A percentile compares a stretch with the other conserved stretches of the same genome.
phyloP scores from a whole-genome alignment of 441 rosid species.

The Populus hybrid region DNA sequence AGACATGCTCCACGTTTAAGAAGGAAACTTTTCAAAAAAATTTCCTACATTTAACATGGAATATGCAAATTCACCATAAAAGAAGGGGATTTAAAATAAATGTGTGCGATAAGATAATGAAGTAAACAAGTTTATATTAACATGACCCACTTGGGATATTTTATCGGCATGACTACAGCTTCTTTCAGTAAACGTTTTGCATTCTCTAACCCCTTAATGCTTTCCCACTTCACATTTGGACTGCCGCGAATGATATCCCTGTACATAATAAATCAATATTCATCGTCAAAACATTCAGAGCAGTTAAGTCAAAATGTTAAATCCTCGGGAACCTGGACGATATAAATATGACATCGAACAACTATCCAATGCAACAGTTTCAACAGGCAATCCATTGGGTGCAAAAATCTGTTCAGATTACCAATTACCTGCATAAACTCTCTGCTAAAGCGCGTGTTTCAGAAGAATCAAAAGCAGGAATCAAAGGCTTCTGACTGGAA shows the following conservation, averaged over 20 bases:
- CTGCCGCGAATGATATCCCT: constrained; percentile 94
- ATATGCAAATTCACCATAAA: neutral
- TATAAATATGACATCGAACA: neutral
- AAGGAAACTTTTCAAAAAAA: neutral
- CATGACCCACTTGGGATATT: constrained; percentile 79
- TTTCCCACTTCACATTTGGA: constrained; percentile 93
- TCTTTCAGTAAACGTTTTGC: constrained; percentile 89
- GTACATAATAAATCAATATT: constrained; percentile 10
- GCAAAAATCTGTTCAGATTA: constrained; percentile 1
- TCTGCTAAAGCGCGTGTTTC: constrained; percentile 80
- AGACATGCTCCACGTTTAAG: neutral
- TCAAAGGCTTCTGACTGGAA: constrained; percentile 68
- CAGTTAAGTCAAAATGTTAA: neutral
- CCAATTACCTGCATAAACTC: constrained; percentile 72
- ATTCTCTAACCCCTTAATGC: constrained; percentile 82
- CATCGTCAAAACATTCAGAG: constrained; percentile 1
- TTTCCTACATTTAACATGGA: neutral
- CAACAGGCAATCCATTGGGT: neutral
- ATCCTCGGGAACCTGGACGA: neutral
- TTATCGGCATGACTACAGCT: constrained; percentile 98
- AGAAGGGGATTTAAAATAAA: neutral
- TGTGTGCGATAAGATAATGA: neutral
- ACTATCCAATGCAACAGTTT: neutral
- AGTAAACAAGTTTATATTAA: neutral
- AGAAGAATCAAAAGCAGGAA: constrained; percentile 84